Evolutionary conservation across 208 protist genomes (phyloP).

Genomic region (Vickermania spadyakhi): DNA sequence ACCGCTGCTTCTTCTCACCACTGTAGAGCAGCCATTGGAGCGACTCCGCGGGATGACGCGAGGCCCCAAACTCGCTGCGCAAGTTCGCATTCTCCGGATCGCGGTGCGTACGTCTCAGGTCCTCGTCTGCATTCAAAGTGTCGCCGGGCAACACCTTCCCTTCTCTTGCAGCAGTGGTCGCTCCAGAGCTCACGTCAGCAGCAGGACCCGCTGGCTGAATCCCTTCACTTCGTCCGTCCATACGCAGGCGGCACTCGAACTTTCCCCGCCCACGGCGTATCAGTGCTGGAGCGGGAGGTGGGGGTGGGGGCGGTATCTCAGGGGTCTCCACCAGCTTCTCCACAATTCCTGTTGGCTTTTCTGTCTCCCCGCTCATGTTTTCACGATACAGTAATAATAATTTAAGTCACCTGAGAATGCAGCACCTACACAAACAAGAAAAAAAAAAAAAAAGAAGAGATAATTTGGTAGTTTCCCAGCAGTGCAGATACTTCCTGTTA

Average conservation of each 20-base stretch:
- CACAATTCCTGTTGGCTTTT: no score
- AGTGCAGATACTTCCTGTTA: constrained; percentile 4
- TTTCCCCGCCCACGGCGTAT: constrained; percentile 62
- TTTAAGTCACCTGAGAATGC: no score
- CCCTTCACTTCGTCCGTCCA: constrained; percentile 37
- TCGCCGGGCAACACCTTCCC: no score
- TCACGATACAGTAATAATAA: no score
- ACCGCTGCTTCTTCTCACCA: constrained; percentile 72
- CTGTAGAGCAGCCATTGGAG: constrained; percentile 71
- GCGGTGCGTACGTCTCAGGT: background rate
- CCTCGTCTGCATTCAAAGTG: background rate
- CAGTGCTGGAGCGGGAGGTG: constrained; percentile 13
- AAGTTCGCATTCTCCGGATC: constrained; percentile 7
- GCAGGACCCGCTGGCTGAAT: background rate
- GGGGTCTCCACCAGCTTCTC: no score
- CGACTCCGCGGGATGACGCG: no score
- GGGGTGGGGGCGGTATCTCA: no score
- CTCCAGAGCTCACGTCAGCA: constrained; percentile 30
- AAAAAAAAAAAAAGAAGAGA: no score
- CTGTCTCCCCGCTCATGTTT: no score
- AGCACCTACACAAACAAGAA: no score
- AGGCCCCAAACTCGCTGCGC: constrained; percentile 19
- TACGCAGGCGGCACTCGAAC: constrained; percentile 56
- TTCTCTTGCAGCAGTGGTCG: constrained; percentile 35
- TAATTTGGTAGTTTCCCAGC: no score